These are phyloP conservation scores for Crithidia fasciculata DNA, from an alignment of 208 protist species.

Conservation along the genomic window DNA sequence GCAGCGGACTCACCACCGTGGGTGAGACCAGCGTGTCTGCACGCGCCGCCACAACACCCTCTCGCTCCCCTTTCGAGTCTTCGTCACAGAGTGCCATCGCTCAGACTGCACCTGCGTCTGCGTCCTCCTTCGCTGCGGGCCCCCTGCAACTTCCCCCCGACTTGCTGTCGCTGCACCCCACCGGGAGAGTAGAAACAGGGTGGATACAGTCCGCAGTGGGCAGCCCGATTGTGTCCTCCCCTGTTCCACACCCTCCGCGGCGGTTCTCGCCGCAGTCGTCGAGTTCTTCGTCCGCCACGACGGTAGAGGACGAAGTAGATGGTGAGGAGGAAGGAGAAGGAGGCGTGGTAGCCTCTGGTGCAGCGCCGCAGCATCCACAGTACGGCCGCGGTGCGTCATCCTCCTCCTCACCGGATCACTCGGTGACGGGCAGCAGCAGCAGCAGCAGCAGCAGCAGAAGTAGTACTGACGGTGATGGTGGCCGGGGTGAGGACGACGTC, in stretches of 20 bases:
- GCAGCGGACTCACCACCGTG: no score
- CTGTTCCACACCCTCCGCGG: no score
- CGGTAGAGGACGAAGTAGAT: background rate
- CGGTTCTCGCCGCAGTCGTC: background rate
- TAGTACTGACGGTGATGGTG: background rate
- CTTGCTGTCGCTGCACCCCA: background rate
- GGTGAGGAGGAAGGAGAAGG: background rate
- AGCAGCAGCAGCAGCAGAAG: background rate
- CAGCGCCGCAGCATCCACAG: no score
- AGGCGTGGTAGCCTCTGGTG: background rate
- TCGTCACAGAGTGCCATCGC: background rate
- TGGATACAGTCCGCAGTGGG: no score
- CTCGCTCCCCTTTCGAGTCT: background rate
- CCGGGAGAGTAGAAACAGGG: no score
- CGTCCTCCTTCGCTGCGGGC: background rate
- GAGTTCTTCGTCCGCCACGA: background rate
- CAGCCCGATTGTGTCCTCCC: no score
- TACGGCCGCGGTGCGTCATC: no score
- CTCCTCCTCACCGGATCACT: no score
- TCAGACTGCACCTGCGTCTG: background rate
- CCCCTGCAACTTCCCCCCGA: conserved; percentile 7
- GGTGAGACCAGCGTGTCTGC: background rate
- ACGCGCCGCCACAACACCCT: background rate
- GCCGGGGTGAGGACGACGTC: background rate
- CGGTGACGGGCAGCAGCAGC: no score